Evolutionary conservation across 2,329 filamentous ascomycete genomes (phyloP).

Genomic region (Paecilomyces variotii): DNA sequence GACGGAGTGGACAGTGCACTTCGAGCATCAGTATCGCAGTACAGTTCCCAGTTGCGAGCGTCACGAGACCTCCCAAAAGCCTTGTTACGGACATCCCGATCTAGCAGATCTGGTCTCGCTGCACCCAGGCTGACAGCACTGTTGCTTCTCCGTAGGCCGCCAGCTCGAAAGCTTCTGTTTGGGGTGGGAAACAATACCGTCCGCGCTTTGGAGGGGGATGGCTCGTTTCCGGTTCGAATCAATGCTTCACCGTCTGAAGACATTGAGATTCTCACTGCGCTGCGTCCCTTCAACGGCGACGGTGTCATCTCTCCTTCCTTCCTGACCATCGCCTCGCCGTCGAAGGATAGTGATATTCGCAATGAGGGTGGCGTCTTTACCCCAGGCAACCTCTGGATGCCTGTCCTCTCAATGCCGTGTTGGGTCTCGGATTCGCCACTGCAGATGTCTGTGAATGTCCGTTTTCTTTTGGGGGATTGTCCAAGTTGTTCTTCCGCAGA

Average conservation of each 20-base stretch:
- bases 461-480: constrained; percentile 24
- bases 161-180: constrained; percentile 40
- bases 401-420: constrained; percentile 8
- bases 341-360: constrained; percentile 34
- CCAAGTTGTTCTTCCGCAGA: constrained; percentile 12
- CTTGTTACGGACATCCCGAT: constrained; percentile 33
- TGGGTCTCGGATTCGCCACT: constrained; percentile 7
- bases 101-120: constrained; percentile 47
- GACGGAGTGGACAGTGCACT: constrained; percentile 74
- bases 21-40: constrained; percentile 70
- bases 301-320: constrained; percentile 33
- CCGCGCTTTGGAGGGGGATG: constrained; percentile 54
- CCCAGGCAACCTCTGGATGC: constrained; percentile 9
- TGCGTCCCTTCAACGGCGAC: constrained; percentile 32
- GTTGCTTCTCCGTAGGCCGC: constrained; percentile 60
- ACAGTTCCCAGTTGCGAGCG: constrained; percentile 84
- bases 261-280: constrained; percentile 66
- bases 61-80: constrained; percentile 72
- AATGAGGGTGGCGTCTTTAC: constrained; percentile 29
- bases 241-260: constrained; percentile 89
- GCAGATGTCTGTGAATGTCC: constrained; percentile 22
- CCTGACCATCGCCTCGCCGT: constrained; percentile 31
- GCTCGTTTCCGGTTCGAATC: constrained; percentile 62
- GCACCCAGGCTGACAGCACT: constrained; percentile 57
- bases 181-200: constrained; percentile 41